Conservation (phyloP, 495 filamentous ascomycete species). For the Acidomyces sp. region DNA sequence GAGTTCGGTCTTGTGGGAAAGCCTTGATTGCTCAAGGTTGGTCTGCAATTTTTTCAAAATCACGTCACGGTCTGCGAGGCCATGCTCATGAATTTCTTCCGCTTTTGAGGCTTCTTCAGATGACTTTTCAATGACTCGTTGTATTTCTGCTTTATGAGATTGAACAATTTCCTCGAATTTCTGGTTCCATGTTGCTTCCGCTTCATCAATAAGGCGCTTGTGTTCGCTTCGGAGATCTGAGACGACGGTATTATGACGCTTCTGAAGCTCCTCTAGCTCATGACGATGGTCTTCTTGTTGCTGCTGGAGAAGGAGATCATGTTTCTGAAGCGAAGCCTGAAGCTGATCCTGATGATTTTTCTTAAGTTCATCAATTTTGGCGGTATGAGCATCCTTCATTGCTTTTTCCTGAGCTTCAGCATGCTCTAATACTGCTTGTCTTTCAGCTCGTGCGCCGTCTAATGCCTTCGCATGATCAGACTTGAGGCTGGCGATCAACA, state of each 20-base stretch:
- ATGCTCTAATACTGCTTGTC: neutral
- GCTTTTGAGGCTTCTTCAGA: neutral
- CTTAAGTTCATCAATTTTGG: neutral
- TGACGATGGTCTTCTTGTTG: neutral
- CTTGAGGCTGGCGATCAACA: neutral
- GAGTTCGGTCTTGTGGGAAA: neutral
- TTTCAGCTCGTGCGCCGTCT: neutral
- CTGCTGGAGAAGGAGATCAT: neutral
- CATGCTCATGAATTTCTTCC: neutral
- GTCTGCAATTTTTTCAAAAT: too few species aligned
- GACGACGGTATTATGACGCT: neutral
- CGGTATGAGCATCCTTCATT: neutral
- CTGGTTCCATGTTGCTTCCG: constrained; percentile 13
- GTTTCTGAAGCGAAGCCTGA: neutral
- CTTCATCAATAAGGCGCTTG: neutral
- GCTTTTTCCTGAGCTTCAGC: neutral
- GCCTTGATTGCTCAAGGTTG: too few species aligned
- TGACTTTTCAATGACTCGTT: constrained; percentile 4
- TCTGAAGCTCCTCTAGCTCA: neutral
- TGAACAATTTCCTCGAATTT: constrained; percentile 8
- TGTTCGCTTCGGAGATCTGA: neutral
- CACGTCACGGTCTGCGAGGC: constrained; percentile 7
- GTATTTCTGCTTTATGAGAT: constrained; percentile 12
- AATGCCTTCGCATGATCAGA: neutral
- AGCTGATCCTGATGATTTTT: neutral